Percentiles rank a stretch among this genome's conserved stretches.
phyloP scores from a whole-genome alignment of 495 filamentous ascomycete genomes.

The Penicillium steckii region DNA sequence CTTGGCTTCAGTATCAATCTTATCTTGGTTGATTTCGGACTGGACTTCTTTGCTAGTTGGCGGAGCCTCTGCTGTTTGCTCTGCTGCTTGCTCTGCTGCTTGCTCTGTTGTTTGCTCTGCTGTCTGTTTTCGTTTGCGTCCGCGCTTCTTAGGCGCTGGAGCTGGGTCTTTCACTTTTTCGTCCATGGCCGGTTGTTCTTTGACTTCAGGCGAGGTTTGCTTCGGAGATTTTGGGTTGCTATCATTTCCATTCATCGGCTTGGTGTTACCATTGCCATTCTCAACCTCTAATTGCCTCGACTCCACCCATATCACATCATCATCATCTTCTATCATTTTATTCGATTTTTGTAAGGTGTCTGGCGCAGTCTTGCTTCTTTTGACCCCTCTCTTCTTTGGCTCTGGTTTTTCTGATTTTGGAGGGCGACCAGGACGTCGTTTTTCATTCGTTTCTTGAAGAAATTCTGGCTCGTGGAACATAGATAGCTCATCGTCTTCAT shows the following conservation, averaged over 20 bases:
- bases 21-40: neutral
- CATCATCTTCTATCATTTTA: constrained; percentile 21
- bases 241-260: neutral
- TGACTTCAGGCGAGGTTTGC: neutral
- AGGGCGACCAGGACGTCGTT: constrained; percentile 22
- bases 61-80: constrained; percentile 12
- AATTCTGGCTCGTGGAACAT: constrained; percentile 7
- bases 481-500: constrained; percentile 36
- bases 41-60: neutral
- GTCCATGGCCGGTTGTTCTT: neutral
- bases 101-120: constrained; percentile 25
- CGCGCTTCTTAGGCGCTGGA: constrained; percentile 41
- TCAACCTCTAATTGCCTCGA: constrained; percentile 21
- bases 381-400: constrained; percentile 39
- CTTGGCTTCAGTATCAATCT: neutral
- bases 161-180: neutral
- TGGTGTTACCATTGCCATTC: neutral
- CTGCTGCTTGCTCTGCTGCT: constrained; percentile 35
- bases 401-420: constrained; percentile 17
- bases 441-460: constrained; percentile 12
- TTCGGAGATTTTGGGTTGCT: neutral
- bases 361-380: constrained; percentile 40
- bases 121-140: constrained; percentile 44
- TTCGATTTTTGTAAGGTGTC: constrained; percentile 19
- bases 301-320: constrained; percentile 41